Evolutionary conservation across 2,329 filamentous ascomycete species (phyloP), one percentile per base, ranked within the genome.

Genomic region (Cercospora sojina): DNA sequence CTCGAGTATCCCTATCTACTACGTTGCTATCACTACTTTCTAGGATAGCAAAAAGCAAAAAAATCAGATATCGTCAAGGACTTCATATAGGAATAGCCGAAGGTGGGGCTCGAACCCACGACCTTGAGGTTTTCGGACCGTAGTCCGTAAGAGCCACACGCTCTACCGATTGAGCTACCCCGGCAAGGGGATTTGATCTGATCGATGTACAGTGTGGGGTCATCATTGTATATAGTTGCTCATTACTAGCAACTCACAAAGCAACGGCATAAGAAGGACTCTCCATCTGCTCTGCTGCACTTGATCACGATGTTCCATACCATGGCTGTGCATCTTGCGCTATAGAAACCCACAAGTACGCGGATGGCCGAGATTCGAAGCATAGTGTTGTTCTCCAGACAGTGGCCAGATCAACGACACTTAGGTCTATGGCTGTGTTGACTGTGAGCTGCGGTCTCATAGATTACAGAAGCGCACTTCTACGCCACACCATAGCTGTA

Each of bases 121-220:
- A 57, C 53, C 53, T 57, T 57, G 53, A 57, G 53, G 53, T 57
- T 57, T 57, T 29, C 13, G 53, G 25, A 43, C 27, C 9, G 25
- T 20, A n/a, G 35, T 57, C 57, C 27, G 47, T 71, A 71, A 72
- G 69, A 72, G 71, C 71, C 71, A 72, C 69, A 72, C 80, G 80
- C 80, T 82, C 80, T 82, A 79, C 80, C 81, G 79, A 83, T 83
- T 83, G 81, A 83, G 81, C 80, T 82, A 82, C 79, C 80, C 80
- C 77, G 80, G 80, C 80, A 71, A 55, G 18, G 35, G 35, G 35
- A 43, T 32, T 61, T n/a, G 53, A 51, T 57, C 27, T 35, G 35
- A 51, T 27, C 49, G 55, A 57, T 57, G 25, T 1, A 10, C 3
- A 10, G 2, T 49, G 23, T 3, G n/a, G 9, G 1, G 4, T 49